Evolutionary conservation across 1,139 yeast genomes (phyloP).

Genomic region (Saccharomycopsis hybrid): DNA sequence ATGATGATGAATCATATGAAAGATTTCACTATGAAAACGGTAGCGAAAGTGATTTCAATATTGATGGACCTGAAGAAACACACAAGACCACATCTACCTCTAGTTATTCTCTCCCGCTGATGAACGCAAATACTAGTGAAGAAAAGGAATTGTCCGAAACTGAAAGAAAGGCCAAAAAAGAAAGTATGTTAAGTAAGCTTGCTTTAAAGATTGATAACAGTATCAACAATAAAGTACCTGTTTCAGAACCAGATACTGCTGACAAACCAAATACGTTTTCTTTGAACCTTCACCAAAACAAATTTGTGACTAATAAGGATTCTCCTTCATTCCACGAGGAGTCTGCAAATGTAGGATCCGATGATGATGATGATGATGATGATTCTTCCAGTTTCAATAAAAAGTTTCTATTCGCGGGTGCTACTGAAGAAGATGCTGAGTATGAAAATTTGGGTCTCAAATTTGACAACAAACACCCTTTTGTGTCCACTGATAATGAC

Average conservation of each 20-base stretch:
- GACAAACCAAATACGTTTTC: no score
- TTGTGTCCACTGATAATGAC: constrained; percentile 49
- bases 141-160: constrained; percentile 12
- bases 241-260: no score
- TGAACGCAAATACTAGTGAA: not conserved
- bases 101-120: no score
- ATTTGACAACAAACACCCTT: constrained; percentile 7
- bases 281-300: not conserved
- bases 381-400: no score
- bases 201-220: constrained; percentile 17
- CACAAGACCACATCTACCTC: no score
- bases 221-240: constrained; percentile 16
- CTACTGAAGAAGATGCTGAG: no score
- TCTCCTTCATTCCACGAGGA: no score
- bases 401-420: no score
- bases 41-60: constrained; percentile 14
- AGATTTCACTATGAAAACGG: constrained; percentile 17
- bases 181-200: constrained; percentile 14
- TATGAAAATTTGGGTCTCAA: constrained; percentile 4
- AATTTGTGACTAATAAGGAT: not conserved
- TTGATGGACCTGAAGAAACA: constrained; percentile 1
- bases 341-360: not conserved
- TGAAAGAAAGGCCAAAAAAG: constrained; percentile 15
- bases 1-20: constrained; percentile 25
- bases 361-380: not conserved